Percentiles rank a stretch among this genome's conserved stretches.
These are phyloP conservation scores for Candida pseudoviswanathii DNA, from an alignment of 1,139 yeast species.

Conservation along the genomic window DNA sequence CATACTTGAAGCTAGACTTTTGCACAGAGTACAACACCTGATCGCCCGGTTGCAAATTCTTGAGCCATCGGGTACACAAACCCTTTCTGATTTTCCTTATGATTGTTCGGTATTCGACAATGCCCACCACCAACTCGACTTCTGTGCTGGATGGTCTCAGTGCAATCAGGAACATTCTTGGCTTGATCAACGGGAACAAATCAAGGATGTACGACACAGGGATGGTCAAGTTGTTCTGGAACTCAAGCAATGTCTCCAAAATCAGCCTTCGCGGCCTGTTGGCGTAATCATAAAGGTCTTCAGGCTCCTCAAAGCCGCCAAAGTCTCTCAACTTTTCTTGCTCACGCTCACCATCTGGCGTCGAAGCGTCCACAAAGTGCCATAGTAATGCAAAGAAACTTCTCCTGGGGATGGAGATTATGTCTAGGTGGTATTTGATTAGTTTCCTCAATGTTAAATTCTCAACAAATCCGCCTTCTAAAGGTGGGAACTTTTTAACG, in stretches of 20 bases:
- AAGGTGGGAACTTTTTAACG: constrained; percentile 27
- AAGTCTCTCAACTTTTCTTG: constrained; percentile 76
- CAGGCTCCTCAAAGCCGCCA: constrained; percentile 67
- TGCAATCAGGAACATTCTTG: constrained; percentile 83
- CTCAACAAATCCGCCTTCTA: constrained; percentile 63
- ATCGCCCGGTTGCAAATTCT: constrained; percentile 49
- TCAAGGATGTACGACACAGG: constrained; percentile 79
- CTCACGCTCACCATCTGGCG: constrained; percentile 57
- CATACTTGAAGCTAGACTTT: constrained; percentile 46
- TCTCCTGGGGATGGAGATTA: constrained; percentile 79
- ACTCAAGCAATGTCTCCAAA: constrained; percentile 80
- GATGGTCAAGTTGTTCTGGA: constrained; percentile 63
- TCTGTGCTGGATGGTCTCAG: constrained; percentile 47
- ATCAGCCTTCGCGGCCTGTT: constrained; percentile 89
- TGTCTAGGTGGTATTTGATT: constrained; percentile 79
- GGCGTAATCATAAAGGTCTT: constrained; percentile 85
- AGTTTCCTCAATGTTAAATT: constrained; percentile 67
- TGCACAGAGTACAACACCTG: constrained; percentile 58
- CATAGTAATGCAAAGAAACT: constrained; percentile 71
- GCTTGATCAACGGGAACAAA: constrained; percentile 73
- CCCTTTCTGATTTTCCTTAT: constrained; percentile 78
- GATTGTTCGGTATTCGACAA: constrained; percentile 85
- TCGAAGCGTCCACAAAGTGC: constrained; percentile 65
- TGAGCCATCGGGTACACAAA: constrained; percentile 79
- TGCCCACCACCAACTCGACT: constrained; percentile 72